Base-by-base conservation (phyloP, 2,329 filamentous ascomycete genomes). In the Colletotrichum truncatum region DNA sequence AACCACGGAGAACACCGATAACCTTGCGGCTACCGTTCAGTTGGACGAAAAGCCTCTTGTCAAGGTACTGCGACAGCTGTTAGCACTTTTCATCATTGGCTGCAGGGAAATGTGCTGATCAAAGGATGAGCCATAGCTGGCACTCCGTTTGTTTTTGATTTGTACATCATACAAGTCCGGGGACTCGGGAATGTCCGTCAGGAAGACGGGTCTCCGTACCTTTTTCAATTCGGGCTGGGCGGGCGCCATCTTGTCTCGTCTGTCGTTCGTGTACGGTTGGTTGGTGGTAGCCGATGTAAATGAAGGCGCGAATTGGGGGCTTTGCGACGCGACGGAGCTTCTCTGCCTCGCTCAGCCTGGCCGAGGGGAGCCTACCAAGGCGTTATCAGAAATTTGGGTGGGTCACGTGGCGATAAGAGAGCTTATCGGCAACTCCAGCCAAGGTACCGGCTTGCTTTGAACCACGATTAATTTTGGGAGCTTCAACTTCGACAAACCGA, bases 191-290 rank as follows among this genome's bases (percentile, higher is more conserved):
- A 59, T 64, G 43, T 63, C 45, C 26, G 68, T 61, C 51, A 55
- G 56, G 32, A 46, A 76, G 77, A 64, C n/a, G 26, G 57, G 21
- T 8, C 43, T 43, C 16, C 71, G 25, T 82, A 97, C 96, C 90
- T 98, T 99, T 84, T 98, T 99, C 69, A 99, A 89, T 85, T 99
- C 97, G 74, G 96, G 96, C 83, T 98, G 96, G 78, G 96, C 94
- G 90, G 97, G 95, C 83, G 96, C 93, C 96, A 99, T 99, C 71
- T 85, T 92, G 83, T 99, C 71, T 85, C 92, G 83, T 68, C 51
- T 46, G 51, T 30, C 11, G n/a, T 14, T 36, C 3, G 16, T 28
- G 28, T 25, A 28, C 8, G 23, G 16, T 55, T 38, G 46, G 26
- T 64, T 32, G 30, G 64, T 48, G 36, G 3, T 56, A 21, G 54